Evolutionary conservation across 2,329 filamentous ascomycete species (phyloP).

Genomic region (Xylaria sp.): DNA sequence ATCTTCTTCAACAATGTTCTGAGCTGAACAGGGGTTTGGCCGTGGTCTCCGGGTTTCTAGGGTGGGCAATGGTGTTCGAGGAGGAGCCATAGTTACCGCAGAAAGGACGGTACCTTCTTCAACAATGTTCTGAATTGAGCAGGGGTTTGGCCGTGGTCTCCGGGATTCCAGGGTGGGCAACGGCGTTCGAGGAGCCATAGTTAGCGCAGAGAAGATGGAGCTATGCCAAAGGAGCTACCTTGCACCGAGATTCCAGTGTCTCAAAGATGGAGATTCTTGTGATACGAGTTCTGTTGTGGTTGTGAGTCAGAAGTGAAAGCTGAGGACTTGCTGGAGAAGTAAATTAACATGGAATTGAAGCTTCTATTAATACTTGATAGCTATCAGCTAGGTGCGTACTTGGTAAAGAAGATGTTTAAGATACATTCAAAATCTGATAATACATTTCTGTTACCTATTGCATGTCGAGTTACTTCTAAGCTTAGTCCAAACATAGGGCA

Average conservation of each 20-base stretch:
- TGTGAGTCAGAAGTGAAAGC: neutral
- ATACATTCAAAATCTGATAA: neutral
- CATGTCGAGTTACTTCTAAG: neutral
- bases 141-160: too few relatives aligned
- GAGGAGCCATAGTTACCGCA: too few relatives aligned
- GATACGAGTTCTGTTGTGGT: neutral
- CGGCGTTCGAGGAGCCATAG: too few relatives aligned
- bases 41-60: neutral
- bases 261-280: neutral
- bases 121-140: too few relatives aligned
- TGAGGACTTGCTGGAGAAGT: neutral
- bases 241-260: neutral
- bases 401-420: neutral
- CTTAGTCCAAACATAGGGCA: neutral
- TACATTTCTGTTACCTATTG: neutral
- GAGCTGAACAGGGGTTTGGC: too few relatives aligned
- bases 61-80: neutral
- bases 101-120: too few relatives aligned
- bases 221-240: neutral
- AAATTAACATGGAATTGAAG: neutral
- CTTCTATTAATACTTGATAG: neutral
- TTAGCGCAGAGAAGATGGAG: too few relatives aligned
- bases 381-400: neutral
- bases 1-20: too few relatives aligned
- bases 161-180: neutral